Evolutionary conservation across 1,284 basidiomycete species (phyloP).

Genomic region (Boletus subluridellus): DNA sequence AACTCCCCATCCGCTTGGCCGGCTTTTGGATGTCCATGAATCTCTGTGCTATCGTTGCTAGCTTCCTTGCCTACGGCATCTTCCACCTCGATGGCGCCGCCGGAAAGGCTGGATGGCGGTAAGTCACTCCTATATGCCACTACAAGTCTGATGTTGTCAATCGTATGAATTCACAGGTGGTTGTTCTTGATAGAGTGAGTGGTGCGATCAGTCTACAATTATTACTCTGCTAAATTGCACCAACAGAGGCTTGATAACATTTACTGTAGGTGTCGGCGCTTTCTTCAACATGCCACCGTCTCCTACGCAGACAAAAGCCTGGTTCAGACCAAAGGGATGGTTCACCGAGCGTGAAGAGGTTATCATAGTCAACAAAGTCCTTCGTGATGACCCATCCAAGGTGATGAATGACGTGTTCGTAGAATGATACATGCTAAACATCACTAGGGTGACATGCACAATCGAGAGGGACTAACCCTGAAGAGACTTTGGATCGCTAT

Average conservation of each 20-base stretch:
- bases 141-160: not conserved
- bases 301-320: constrained; percentile 64
- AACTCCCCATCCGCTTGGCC: constrained; percentile 64
- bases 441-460: constrained; percentile 66
- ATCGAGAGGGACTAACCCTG: constrained; percentile 63
- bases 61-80: constrained; percentile 64
- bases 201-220: constrained; percentile 5
- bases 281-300: constrained; percentile 70
- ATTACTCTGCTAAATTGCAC: not conserved
- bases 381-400: constrained; percentile 71
- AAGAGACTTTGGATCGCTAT: constrained; percentile 54
- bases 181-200: constrained; percentile 28
- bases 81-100: constrained; percentile 56
- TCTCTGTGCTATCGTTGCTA: constrained; percentile 49
- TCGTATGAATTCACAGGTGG: constrained; percentile 14
- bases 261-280: constrained; percentile 54
- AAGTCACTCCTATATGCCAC: constrained; percentile 7
- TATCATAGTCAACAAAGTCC: constrained; percentile 55
- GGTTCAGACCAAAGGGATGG: constrained; percentile 70
- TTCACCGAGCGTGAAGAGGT: constrained; percentile 57
- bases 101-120: constrained; percentile 60
- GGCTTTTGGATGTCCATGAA: constrained; percentile 62
- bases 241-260: constrained; percentile 47
- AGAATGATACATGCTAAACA: not conserved
- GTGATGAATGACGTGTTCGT: constrained; percentile 19